Evolutionary conservation across 2,329 filamentous ascomycete genomes (phyloP), one percentile per base, ranked within the genome.

Genomic region (Lecanicillium sp.): DNA sequence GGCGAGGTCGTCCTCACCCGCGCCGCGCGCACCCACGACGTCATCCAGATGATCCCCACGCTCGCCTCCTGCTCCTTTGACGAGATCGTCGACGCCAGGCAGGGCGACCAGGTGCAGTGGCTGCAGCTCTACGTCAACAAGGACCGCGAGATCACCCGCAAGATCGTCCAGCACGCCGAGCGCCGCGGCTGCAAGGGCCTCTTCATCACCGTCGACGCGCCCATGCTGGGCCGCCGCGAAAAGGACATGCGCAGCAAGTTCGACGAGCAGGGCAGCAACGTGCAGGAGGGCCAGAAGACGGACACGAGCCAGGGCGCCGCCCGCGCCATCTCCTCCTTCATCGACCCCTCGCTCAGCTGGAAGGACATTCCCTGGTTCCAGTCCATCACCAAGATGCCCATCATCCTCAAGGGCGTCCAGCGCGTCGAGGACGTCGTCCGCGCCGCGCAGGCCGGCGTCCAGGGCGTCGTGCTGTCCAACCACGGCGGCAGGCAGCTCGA

Each of bases 231-330:
- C 35, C 83, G 93, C 32, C 79, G 93, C 56, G 93, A 98, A 68
- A 98, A 97, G 73, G 93, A 97, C 65, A 97, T 97, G 93, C 87
- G 93, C 32, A 81, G 79, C 55, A 97, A 97, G 68, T 95, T 94
- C 63, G 81, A 80, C 30, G 91, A 95, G 57, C 78, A 79, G 12
- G 91, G 90, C 8, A 86, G 85, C 23, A 86, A 83, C 60, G 88
- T 97, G 12, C 93, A 97, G 68, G 73, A 72, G 11, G 87, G 86
- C 43, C 76, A 84, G 51, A 67, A 76, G 46, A 88, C 91, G 17
- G 90, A 97, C 67, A 89, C 82, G 52, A 87, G 82, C 15, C 93
- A 98, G 72, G 93, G 93, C 43, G 93, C 91, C 2, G 91, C 93
- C 5, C 82, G 93, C 53, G 93, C 93, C 53, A 98, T 98, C 61